Evolutionary conservation across 2,329 filamentous ascomycete genomes (phyloP).

Genomic region (Aspergillus sp.): DNA sequence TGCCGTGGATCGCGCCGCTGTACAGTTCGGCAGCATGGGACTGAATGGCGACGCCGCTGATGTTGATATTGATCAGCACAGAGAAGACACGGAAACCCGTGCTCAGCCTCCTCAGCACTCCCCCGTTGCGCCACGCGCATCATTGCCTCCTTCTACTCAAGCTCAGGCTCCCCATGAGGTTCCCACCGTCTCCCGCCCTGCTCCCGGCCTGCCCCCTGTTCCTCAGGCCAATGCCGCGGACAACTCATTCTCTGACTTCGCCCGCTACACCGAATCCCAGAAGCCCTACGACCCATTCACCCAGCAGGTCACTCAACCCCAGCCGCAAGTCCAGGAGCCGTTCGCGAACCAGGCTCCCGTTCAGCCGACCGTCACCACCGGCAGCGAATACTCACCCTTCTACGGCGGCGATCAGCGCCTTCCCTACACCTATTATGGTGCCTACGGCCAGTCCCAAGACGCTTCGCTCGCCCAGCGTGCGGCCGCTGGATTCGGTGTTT

Average conservation of each 20-base stretch:
- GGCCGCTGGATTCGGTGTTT: constrained; percentile 71
- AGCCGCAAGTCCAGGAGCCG: constrained; percentile 64
- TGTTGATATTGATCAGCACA: constrained; percentile 83
- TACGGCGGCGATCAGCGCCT: constrained; percentile 77
- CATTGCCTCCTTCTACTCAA: constrained; percentile 69
- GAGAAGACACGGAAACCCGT: constrained; percentile 92
- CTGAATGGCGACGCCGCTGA: constrained; percentile 64
- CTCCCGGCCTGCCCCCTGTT: constrained; percentile 62
- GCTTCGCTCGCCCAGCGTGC: constrained; percentile 69
- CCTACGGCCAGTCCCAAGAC: constrained; percentile 70
- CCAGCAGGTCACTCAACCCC: constrained; percentile 65
- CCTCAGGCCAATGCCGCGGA: constrained; percentile 54
- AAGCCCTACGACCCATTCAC: constrained; percentile 88
- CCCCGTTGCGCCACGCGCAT: constrained; percentile 80
- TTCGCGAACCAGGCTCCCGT: constrained; percentile 55
- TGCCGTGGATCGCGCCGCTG: constrained; percentile 85
- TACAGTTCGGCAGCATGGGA: constrained; percentile 95
- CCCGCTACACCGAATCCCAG: constrained; percentile 60
- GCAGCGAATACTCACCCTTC: constrained; percentile 79
- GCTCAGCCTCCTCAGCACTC: constrained; percentile 92
- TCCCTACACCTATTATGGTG: constrained; percentile 72
- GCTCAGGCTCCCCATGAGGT: constrained; percentile 35
- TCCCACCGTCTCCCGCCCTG: constrained; percentile 56
- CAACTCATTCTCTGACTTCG: constrained; percentile 49
- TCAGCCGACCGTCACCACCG: constrained; percentile 58